Evolutionary conservation across 1,284 basidiomycete genomes (phyloP).

Genomic region (Ustilago xerochloae): DNA sequence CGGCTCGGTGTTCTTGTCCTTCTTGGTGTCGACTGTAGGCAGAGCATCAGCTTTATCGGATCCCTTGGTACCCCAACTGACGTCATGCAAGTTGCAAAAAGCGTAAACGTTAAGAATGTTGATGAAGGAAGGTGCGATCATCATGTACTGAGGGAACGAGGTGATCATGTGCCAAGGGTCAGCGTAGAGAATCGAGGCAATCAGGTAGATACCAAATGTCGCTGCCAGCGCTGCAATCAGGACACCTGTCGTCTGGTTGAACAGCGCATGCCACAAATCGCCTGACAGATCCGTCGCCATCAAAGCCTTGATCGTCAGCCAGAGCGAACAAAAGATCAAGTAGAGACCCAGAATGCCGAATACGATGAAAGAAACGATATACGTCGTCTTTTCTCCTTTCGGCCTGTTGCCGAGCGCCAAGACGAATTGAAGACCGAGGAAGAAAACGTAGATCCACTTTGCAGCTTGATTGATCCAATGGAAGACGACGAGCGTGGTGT

Average conservation of each 20-base stretch:
- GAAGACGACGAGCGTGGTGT: conserved; percentile 76
- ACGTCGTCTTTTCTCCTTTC: conserved; percentile 86
- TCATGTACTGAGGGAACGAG: conserved; percentile 89
- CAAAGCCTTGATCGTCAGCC: conserved; percentile 61
- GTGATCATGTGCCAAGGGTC: conserved; percentile 99
- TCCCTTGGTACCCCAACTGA: conserved; percentile 94
- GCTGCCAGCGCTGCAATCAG: conserved; percentile 65
- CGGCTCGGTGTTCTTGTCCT: conserved; percentile 76
- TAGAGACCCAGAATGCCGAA: conserved; percentile 67
- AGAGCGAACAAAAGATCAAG: conserved; percentile 62
- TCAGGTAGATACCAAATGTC: conserved; percentile 71
- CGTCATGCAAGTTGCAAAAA: conserved; percentile 76
- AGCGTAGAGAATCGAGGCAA: conserved; percentile 89
- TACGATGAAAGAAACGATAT: conserved; percentile 81
- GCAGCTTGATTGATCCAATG: conserved; percentile 80
- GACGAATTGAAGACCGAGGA: conserved; percentile 89
- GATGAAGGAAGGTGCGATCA: conserved; percentile 88
- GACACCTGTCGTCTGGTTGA: conserved; percentile 60
- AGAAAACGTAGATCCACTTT: conserved; percentile 86
- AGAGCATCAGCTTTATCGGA: conserved; percentile 93
- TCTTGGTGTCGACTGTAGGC: conserved; percentile 83
- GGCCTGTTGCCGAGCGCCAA: conserved; percentile 91
- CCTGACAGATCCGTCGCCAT: conserved; percentile 15
- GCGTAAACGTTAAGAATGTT: conserved; percentile 96
- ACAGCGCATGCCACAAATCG: conserved; percentile 42